Evolutionary conservation across 2,329 filamentous ascomycete species (phyloP), one percentile per base, ranked within the genome.

Genomic region (Nannizziopsis barbatae): DNA sequence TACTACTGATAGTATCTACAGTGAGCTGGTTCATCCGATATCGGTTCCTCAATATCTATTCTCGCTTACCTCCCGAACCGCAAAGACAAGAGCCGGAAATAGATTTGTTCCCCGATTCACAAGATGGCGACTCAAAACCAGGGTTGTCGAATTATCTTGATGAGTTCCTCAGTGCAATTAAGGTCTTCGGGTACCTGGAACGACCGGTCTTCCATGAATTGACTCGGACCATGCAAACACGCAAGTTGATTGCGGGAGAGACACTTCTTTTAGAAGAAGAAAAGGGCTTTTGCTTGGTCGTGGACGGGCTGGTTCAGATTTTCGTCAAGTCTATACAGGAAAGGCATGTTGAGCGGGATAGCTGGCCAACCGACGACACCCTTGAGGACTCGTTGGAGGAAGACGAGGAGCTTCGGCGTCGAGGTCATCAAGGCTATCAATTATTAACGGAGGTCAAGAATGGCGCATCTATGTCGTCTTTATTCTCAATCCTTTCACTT

Each of bases 121-220:
- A 94, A 59, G 90, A 95, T 56, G 84, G 84, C 43, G 88, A 89
- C 53, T 81, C 81, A 27, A 98, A 98, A 65, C 82, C 88, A 0
- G 92, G 90, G 0, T 73, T 98, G 39, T 81, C 87, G n/a, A 98
- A 89, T 63, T 98, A 98, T 58, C 75, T 98, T 20, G 92, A 98
- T 66, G 93, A 98, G 65, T 98, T 98, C 58, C 72, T 98, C 17
- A 96, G 89, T 62, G 92, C 93, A 27, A 98, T 98, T 71, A 98
- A 96, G 67, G 92, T 98, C 50, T 98, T 98, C 68, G 92, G 92
- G 7, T 98, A 96, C 62, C 73, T 98, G 38, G 92, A 98, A 64
- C 80, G 92, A 20, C 88, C 92, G 0, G 92, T 98, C 37, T 98
- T 98, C 61, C 93, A 98, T 61, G 92, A 98, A 67, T 77, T 98